Evolutionary conservation across 768 basidiomycete genomes (phyloP).

Genomic region (Tylopilus sp.): DNA sequence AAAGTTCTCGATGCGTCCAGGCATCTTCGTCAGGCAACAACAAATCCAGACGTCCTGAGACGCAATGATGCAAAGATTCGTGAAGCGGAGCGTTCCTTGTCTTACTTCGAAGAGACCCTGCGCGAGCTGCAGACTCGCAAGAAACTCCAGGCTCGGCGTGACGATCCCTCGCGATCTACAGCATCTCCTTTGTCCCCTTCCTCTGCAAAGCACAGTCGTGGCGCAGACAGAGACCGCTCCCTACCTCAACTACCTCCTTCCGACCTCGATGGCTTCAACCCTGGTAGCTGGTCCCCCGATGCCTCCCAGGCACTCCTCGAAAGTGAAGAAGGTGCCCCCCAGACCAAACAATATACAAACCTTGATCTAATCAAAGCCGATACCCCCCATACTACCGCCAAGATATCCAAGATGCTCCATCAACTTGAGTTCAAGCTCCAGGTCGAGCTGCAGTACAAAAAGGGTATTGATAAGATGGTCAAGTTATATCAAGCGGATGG

Average conservation of each 20-base stretch:
- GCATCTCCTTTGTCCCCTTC: slow-evolving; percentile 32
- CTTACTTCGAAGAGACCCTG: slow-evolving; percentile 84
- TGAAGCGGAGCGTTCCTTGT: slow-evolving; percentile 78
- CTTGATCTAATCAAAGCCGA: slow-evolving; percentile 97
- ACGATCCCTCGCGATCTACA: slow-evolving; percentile 54
- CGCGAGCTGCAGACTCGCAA: slow-evolving; percentile 80
- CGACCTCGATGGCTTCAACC: slow-evolving; percentile 39
- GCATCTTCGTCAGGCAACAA: slow-evolving; percentile 75
- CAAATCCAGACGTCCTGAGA: slow-evolving; percentile 81
- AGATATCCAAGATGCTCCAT: slow-evolving; percentile 97
- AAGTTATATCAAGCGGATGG: slow-evolving; percentile 95
- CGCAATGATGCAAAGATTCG: slow-evolving; percentile 82
- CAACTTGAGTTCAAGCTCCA: slow-evolving; percentile 99
- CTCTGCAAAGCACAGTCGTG: slow-evolving; percentile 16
- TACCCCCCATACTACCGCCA: slow-evolving; percentile 91
- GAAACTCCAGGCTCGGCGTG: slow-evolving; percentile 53
- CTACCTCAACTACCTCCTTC: slow-evolving; percentile 51
- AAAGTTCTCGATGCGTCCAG: slow-evolving; percentile 87
- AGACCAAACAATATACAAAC: slow-evolving; percentile 71
- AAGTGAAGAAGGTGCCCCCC: slow-evolving; percentile 40
- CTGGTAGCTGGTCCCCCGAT: slow-evolving; percentile 32
- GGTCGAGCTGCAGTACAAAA: slow-evolving; percentile 97
- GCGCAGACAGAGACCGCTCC: slow-evolving; percentile 30
- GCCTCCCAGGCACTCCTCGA: slow-evolving; percentile 40
- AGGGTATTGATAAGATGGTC: slow-evolving; percentile 98